Conservation (phyloP, 1,284 basidiomycete genomes). For the Dichomitus squalens region DNA sequence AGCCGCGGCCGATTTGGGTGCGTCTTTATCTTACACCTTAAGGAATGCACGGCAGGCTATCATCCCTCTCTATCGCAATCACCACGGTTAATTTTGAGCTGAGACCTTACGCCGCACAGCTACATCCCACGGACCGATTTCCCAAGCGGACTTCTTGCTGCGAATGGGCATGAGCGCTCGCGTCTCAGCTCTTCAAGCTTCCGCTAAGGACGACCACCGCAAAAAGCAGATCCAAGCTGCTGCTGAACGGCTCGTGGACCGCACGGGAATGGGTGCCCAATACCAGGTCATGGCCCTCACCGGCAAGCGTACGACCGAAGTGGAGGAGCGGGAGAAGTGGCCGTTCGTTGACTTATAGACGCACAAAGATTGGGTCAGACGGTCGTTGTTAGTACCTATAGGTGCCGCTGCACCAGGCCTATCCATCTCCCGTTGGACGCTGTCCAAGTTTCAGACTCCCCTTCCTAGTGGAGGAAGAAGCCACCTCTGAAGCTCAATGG, state of each 20-base stretch:
- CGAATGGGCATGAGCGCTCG: slow-evolving; percentile 60
- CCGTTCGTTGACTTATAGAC: slow-evolving; percentile 32
- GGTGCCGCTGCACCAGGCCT: background rate
- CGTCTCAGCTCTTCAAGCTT: slow-evolving; percentile 48
- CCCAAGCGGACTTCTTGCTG: slow-evolving; percentile 62
- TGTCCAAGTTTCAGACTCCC: background rate
- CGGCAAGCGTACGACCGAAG: slow-evolving; percentile 16
- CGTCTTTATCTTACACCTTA: slow-evolving; percentile 23
- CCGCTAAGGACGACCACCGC: slow-evolving; percentile 50
- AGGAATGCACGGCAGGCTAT: background rate
- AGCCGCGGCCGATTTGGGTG: slow-evolving; percentile 68
- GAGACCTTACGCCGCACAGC: slow-evolving; percentile 29
- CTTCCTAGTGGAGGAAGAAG: background rate
- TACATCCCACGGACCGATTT: slow-evolving; percentile 51
- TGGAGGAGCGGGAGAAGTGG: slow-evolving; percentile 30
- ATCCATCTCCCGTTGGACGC: slow-evolving; percentile 2
- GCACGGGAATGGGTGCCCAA: slow-evolving; percentile 65
- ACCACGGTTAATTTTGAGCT: background rate
- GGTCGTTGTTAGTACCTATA: background rate
- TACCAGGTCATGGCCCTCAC: slow-evolving; percentile 65
- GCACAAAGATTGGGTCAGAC: background rate
- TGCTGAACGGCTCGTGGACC: slow-evolving; percentile 60
- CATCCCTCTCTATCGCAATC: background rate
- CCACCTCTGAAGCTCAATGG: slow-evolving; percentile 7
- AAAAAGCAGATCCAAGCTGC: slow-evolving; percentile 45